These are phyloP conservation scores for Botrytis fragariae DNA, from an alignment of 2,329 filamentous ascomycete species.

Conservation along the genomic window DNA sequence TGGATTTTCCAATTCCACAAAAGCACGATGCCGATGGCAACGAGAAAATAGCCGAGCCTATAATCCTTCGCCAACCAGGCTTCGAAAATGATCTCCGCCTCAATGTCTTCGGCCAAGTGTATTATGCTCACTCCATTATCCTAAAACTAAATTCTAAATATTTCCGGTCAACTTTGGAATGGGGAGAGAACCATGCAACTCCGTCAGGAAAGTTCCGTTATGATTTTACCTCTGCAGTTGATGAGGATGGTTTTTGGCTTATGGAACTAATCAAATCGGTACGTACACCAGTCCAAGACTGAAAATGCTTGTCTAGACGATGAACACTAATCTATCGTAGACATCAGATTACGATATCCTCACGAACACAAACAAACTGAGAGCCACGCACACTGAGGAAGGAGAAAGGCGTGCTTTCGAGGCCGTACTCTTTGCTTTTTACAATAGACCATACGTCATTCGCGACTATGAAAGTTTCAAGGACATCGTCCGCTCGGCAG, in stretches of 20 bases:
- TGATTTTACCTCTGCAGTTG: constrained; percentile 24
- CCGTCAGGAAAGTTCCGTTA: constrained; percentile 19
- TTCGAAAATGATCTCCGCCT: not conserved
- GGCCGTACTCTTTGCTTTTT: constrained; percentile 24
- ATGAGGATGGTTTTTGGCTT: constrained; percentile 23
- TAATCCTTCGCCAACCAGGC: not conserved
- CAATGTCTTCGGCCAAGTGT: constrained; percentile 13
- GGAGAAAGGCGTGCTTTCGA: constrained; percentile 12
- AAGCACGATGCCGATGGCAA: not conserved
- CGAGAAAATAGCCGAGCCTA: not conserved
- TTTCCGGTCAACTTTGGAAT: constrained; percentile 19
- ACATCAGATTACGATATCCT: fast-evolving
- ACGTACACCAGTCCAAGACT: not conserved
- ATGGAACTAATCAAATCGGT: constrained; percentile 15
- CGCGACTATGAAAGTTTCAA: not conserved
- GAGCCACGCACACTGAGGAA: no score
- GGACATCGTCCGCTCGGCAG: constrained; percentile 19
- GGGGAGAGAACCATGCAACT: not conserved
- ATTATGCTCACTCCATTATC: constrained; percentile 23
- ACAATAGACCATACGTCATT: constrained; percentile 22
- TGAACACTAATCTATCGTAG: not conserved
- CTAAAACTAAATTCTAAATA: constrained; percentile 22
- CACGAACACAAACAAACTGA: not conserved
- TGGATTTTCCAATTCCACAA: not conserved
- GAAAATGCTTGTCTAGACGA: not conserved